phyloP scores from a whole-genome alignment of 495 filamentous ascomycete species.

The Penicillium ochrochloron region DNA sequence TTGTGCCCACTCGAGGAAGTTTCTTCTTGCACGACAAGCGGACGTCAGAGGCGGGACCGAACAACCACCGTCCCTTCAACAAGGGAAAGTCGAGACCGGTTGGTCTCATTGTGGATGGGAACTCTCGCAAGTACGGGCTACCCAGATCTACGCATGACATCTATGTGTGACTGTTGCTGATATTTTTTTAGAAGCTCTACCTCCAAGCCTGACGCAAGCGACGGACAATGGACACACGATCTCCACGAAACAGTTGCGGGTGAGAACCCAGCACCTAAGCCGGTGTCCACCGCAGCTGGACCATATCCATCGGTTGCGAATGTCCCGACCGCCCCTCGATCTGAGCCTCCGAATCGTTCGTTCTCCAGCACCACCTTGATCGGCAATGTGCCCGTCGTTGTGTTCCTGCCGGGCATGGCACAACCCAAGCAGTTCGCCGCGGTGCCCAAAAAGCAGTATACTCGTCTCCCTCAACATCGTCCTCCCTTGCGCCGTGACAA shows the following conservation, averaged over 20 bases:
- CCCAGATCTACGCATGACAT: neutral
- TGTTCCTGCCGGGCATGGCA: conserved; percentile 76
- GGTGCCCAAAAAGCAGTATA: conserved; percentile 82
- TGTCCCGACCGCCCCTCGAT: conserved; percentile 50
- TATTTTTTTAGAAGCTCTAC: conserved; percentile 62
- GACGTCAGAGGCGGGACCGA: conserved; percentile 71
- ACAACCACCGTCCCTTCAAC: conserved; percentile 48
- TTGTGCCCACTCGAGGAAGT: conserved; percentile 90
- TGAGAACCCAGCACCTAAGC: conserved; percentile 40
- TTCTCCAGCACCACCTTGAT: conserved; percentile 69
- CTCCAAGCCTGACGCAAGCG: conserved; percentile 74
- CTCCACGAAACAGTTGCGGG: conserved; percentile 82
- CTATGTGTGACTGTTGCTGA: conserved; percentile 21
- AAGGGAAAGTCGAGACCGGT: conserved; percentile 51
- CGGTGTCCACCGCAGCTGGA: conserved; percentile 28
- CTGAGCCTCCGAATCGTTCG: conserved; percentile 64
- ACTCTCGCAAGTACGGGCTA: conserved; percentile 42
- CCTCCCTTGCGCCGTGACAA: conserved; percentile 95
- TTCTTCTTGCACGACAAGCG: conserved; percentile 98
- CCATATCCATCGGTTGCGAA: conserved; percentile 35
- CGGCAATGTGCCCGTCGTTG: conserved; percentile 81
- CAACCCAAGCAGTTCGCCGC: conserved; percentile 69
- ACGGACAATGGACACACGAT: conserved; percentile 88
- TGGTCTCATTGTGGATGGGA: conserved; percentile 55
- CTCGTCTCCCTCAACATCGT: conserved; percentile 90